Evolutionary conservation across 1,284 basidiomycete genomes (phyloP).

Genomic region (Neolentinus lepideus): DNA sequence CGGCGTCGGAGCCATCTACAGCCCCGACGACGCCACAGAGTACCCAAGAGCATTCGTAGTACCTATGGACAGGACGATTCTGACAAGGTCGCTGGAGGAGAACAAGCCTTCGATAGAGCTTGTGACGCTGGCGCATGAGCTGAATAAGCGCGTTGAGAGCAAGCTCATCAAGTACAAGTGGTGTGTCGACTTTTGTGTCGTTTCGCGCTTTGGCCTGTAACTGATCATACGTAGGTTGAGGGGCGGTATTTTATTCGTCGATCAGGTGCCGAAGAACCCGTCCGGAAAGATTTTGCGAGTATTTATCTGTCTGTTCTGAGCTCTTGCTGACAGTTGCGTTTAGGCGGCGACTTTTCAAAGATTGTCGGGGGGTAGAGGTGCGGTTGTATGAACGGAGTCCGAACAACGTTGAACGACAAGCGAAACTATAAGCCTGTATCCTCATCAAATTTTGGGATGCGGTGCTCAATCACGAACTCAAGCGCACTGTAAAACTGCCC

Average conservation of each 20-base stretch:
- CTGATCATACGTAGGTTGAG: neutral
- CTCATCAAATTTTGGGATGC: neutral
- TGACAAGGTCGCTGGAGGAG: neutral
- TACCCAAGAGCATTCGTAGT: neutral
- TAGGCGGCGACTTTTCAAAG: slow-evolving; percentile 1
- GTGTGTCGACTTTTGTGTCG: neutral
- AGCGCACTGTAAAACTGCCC: too few species aligned
- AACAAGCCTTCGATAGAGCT: neutral
- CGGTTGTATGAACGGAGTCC: neutral
- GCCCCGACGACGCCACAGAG: neutral
- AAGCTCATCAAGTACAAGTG: slow-evolving; percentile 1
- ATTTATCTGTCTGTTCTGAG: neutral
- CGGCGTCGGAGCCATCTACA: neutral
- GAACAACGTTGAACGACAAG: neutral
- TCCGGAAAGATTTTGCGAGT: neutral
- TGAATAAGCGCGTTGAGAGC: neutral
- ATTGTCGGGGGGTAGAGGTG: neutral
- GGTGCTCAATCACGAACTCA: too few species aligned
- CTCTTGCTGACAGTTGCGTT: neutral
- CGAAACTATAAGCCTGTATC: neutral
- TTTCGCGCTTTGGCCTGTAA: too few species aligned
- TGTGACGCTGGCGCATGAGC: neutral
- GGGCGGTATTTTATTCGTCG: neutral
- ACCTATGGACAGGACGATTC: neutral
- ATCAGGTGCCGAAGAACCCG: slow-evolving; percentile 1